phyloP scores from a whole-genome alignment of 2,329 filamentous ascomycete species.

The Colletotrichum sp. region DNA sequence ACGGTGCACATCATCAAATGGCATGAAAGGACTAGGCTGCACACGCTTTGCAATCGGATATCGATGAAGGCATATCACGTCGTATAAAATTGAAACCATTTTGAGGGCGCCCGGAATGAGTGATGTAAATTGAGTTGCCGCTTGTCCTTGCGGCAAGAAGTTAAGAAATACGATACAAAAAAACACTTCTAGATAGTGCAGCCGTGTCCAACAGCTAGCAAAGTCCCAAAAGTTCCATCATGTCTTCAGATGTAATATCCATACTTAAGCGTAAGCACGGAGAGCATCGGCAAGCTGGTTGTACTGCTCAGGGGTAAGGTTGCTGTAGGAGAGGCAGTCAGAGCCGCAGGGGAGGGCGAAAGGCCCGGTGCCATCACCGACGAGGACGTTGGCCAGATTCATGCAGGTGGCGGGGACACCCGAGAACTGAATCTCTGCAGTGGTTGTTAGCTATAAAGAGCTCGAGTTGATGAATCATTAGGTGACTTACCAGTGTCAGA shows the following conservation, averaged over 20 bases:
- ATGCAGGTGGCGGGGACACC: slow-evolving; percentile 25
- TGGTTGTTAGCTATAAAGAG: neutral
- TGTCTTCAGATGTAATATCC: neutral
- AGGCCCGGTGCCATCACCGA: slow-evolving; percentile 20
- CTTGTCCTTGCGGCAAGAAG: neutral
- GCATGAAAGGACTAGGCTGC: too few species aligned
- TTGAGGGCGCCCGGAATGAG: neutral
- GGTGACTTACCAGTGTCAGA: neutral
- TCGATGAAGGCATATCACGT: neutral
- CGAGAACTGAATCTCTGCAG: neutral
- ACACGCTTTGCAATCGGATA: neutral
- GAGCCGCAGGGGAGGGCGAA: slow-evolving; percentile 23
- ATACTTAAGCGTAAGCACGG: neutral
- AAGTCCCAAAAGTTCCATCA: neutral
- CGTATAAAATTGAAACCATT: neutral
- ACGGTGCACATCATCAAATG: too few species aligned
- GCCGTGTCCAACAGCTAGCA: neutral
- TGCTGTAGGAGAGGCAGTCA: slow-evolving; percentile 24
- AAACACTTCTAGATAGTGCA: neutral
- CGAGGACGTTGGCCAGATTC: slow-evolving; percentile 25
- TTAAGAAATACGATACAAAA: neutral
- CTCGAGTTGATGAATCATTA: too few species aligned
- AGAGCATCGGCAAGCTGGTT: slow-evolving; percentile 28
- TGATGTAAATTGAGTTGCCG: neutral
- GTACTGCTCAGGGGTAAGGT: slow-evolving; percentile 24